Evolutionary conservation across 257 asterid genomes (phyloP), one percentile per base, ranked within the genome.

Genomic region (Solanum sejunctum): DNA sequence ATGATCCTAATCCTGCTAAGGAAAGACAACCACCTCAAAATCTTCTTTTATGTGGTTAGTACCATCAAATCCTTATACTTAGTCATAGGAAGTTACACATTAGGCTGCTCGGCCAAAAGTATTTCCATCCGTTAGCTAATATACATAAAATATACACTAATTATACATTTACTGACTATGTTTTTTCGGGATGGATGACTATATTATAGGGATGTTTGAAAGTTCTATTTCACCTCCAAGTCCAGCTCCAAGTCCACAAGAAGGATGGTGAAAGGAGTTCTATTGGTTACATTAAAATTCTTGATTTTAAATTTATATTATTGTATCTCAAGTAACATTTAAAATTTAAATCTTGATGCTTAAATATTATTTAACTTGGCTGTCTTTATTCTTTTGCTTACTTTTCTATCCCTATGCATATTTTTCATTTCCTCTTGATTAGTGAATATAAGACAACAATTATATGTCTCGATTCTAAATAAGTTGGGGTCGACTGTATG

Each of bases 1-100:
- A 78, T 83, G 77, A 86, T 64, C 73, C 86, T 21, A 86, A 86
- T 18, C 88, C 88, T 52, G 86, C 86, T 55, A 83, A 86, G 85
- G 88, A 86, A 81, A 73, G 61, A n/a, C 43, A 82, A n/a, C 84
- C 88, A 21, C 88, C 88, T 3, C 28, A 63, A 83, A 86, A 86
- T 26, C 84, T 86, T 85, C 69, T 86, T 39, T 54, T 83, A 26
- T 83, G 88, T 83, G 88, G 88, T 83, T 18, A 63, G 88, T 73
- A 3, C 7, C 28, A 26, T 77, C 47, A 49, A 23, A 26, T 77
- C 61, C 16, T 51, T 26, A 15, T 51, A 49, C 82, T 75, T 49
- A 13, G 43, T 47, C 60, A 28, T 18, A 7, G 0, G 10, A 63
- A 63, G 18, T 63, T 63, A 63, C 41, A 12, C 20, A 63, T 63